Evolutionary conservation across 2,329 filamentous ascomycete genomes (phyloP).

Genomic region (Paecilomyces niveus): DNA sequence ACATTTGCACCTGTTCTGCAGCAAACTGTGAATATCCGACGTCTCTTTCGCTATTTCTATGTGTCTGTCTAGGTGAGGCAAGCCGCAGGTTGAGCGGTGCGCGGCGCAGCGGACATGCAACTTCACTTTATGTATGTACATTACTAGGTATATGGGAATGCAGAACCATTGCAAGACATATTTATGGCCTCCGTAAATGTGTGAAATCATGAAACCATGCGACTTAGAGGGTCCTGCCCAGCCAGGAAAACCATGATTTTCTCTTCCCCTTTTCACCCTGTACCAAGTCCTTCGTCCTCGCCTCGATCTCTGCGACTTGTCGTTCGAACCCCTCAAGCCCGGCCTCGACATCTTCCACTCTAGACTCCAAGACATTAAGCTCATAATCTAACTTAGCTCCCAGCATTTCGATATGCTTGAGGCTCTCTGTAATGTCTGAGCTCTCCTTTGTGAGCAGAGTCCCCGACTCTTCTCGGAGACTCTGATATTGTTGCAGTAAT

Average conservation of each 20-base stretch:
- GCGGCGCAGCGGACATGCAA: neutral
- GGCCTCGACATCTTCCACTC: conserved; percentile 81
- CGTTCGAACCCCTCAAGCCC: conserved; percentile 72
- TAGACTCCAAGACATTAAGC: conserved; percentile 68
- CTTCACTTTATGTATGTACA: conserved; percentile 3
- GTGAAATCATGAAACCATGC: conserved; percentile 5
- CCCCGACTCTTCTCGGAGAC: conserved; percentile 59
- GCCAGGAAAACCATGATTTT: conserved; percentile 55
- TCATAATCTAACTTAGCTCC: conserved; percentile 89
- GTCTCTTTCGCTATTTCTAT: neutral
- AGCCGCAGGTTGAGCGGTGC: neutral
- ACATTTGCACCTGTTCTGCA: neutral
- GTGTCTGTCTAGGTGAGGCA: neutral
- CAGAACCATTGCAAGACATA: neutral
- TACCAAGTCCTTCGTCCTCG: conserved; percentile 56
- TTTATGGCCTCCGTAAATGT: neutral
- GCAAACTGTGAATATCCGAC: neutral
- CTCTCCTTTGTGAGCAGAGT: conserved; percentile 65
- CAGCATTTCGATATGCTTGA: conserved; percentile 73
- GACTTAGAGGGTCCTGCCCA: conserved; percentile 25
- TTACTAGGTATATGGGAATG: conserved; percentile 3
- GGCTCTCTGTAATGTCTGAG: conserved; percentile 58
- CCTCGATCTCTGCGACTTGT: conserved; percentile 66
- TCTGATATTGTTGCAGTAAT: conserved; percentile 62
- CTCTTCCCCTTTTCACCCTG: conserved; percentile 56